Evolutionary conservation across 2,329 filamentous ascomycete species (phyloP).

Genomic region (Sarocladiaceae sp.): DNA sequence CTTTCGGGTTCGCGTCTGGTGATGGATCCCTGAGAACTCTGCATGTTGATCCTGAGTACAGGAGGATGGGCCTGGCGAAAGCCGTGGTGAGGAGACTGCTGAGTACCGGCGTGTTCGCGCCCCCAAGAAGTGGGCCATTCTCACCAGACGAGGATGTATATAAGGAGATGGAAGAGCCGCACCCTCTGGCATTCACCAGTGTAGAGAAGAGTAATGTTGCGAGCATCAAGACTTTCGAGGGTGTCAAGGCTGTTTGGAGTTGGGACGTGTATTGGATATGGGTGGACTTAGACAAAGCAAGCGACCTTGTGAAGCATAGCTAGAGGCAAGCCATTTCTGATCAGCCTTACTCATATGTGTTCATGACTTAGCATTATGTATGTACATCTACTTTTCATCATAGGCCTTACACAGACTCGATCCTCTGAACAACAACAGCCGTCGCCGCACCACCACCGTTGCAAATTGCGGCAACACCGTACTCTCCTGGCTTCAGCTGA

Average conservation of each 20-base stretch:
- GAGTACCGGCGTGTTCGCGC: neutral
- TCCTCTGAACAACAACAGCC: conserved; percentile 82
- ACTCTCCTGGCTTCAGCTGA: conserved; percentile 86
- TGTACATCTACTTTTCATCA: neutral
- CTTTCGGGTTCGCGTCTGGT: conserved; percentile 1
- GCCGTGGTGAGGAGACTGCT: neutral
- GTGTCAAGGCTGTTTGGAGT: neutral
- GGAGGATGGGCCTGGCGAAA: conserved; percentile 1
- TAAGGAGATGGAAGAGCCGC: neutral
- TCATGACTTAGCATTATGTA: neutral
- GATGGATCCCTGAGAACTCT: conserved; percentile 6
- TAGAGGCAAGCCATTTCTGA: too few relatives aligned
- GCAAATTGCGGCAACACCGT: conserved; percentile 92
- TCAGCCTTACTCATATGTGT: too few relatives aligned
- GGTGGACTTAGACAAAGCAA: conserved; percentile 3
- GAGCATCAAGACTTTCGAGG: conserved; percentile 5
- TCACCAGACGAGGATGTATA: neutral
- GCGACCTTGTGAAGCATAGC: neutral
- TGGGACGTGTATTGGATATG: conserved; percentile 7
- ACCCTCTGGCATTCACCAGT: neutral
- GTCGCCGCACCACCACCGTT: conserved; percentile 93
- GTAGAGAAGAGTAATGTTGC: conserved; percentile 6
- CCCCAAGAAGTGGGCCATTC: neutral
- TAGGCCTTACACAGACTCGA: conserved; percentile 49
- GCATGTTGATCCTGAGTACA: neutral